Conservation (phyloP, 176 grass and related monocot genomes). For the Thalia dealbata region DNA sequence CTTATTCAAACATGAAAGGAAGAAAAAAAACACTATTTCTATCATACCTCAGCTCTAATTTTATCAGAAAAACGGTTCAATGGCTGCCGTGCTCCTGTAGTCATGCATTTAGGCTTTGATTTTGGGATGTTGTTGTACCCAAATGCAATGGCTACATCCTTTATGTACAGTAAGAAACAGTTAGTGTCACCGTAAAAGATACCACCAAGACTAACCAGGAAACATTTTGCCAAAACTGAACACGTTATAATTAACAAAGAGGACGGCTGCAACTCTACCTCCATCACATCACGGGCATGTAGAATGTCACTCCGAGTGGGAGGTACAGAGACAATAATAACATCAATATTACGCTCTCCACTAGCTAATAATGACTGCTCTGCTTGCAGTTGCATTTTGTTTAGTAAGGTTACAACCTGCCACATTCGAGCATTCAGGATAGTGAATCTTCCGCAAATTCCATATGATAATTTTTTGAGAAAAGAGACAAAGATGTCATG, state of each 20-base stretch:
- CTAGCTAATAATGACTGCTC: constrained; percentile 27
- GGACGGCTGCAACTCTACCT: constrained; percentile 31
- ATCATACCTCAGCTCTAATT: constrained; percentile 80
- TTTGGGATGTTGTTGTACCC: constrained; percentile 95
- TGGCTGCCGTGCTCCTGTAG: constrained; percentile 69
- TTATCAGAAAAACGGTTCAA: constrained; percentile 90
- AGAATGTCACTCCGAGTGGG: constrained; percentile 77
- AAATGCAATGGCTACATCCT: constrained; percentile 98
- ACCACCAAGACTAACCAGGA: not conserved
- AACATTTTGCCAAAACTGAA: not conserved
- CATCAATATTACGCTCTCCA: constrained; percentile 29
- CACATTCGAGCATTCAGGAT: constrained; percentile 8
- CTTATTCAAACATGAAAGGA: not conserved
- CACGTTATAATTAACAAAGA: not conserved
- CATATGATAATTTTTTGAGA: not conserved
- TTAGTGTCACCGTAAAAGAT: not conserved
- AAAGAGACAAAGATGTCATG: too few relatives aligned
- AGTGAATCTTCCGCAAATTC: not conserved
- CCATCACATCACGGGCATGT: constrained; percentile 58
- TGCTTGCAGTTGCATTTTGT: constrained; percentile 95
- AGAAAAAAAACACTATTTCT: not conserved
- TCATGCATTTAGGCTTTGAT: constrained; percentile 79
- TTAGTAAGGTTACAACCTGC: constrained; percentile 73
- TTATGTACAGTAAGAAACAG: constrained; percentile 6
- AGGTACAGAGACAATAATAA: constrained; percentile 58